Evolutionary conservation across 2,329 filamentous ascomycete genomes (phyloP), one percentile per base, ranked within the genome.

Genomic region (Pseudogymnoascus sp.): DNA sequence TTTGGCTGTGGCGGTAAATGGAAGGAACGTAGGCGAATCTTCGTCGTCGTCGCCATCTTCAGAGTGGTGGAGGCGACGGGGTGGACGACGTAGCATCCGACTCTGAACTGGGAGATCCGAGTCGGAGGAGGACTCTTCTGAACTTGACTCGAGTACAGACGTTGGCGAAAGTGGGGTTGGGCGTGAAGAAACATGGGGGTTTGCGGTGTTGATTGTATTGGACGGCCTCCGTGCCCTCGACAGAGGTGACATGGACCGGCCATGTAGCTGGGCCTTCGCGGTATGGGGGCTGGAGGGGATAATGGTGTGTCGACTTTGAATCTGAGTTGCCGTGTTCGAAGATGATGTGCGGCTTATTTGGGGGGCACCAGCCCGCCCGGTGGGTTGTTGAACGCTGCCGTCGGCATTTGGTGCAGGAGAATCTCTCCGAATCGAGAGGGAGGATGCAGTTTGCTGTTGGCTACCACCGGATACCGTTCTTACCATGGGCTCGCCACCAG

Each of bases 381-480:
- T 18, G 14, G 59, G 12, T 21, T 25, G 18, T 33, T 69, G 65
- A 40, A 66, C 62, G 40, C 65, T 69, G 10, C 42, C 62, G 65
- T 70, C 69, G 40, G 62, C 65, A 59, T 62, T 70, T 8, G 67
- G 65, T 2, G 70, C 38, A 11, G 70, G 66, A 18, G 68, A 69
- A 38, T 73, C 72, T 63, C 66, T 72, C 18, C 72, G 67, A 25
- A 63, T 61, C 7, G 70, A 71, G 3, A 73, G 60, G 18, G 70
- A 64, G 37, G 72, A 73, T 59, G 67, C 64, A 23, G 69, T 65
- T 62, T 70, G 65, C 18, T 67, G 68, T 59, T 61, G 35, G 69
- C 75, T 74, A 62, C 73, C 75, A 62, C 75, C 77, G 62, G 82
- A 84, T 6, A 77, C 77, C 56, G 77, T 77, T 40, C 82, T 78